Base-by-base conservation (phyloP, 306 rosid genomes). In the Luffa acutangula region DNA sequence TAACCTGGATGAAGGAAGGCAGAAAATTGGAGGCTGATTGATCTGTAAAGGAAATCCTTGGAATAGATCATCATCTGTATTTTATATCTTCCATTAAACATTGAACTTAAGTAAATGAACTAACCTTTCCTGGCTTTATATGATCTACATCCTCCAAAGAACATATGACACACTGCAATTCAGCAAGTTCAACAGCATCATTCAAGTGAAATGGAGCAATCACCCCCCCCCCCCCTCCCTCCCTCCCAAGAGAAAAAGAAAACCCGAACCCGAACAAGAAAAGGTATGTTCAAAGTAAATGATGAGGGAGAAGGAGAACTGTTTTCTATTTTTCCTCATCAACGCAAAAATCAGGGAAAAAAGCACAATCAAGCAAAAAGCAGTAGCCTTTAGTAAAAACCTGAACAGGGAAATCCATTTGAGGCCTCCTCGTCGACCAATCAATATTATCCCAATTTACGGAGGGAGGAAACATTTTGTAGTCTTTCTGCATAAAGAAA, bases 381-480 rank as follows among this genome's bases (percentile, higher is more conserved):
- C 64, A 52, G 65, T 5, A 58, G 57, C 75, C 31, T 59, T 15
- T 46, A 62, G 81, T 58, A 62, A 82, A 60, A 81, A 94, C 98
- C 98, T 95, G 98, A 85, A 95, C 92, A 10, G 98, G 97, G 84
- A 95, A 92, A 84, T 95, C 98, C 98, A 95, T 95, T 85, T 92
- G 97, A 1, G 98, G 97, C 74, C 85, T 89, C 88, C 98, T 85
- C 63, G 86, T 90, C 10, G 93, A 85, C 98, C 98, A 95, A 83
- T 90, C 49, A 52, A 95, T 95, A 76, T 92, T 95, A 31, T 93
- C 93, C 98, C 98, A 95, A 89, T 92, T 81, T 70, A 95, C 97
- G 1, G 96, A 83, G 75, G 98, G 97, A 48, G 73, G 98, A 87
- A 95, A 92, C 97, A 95, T 92, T 89, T 95, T 95, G 90, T 95